A percentile compares a stretch with the other conserved stretches of the same genome.
Evolutionary conservation across 1,284 basidiomycete genomes (phyloP).

Genomic region (Ustilago lituana): DNA sequence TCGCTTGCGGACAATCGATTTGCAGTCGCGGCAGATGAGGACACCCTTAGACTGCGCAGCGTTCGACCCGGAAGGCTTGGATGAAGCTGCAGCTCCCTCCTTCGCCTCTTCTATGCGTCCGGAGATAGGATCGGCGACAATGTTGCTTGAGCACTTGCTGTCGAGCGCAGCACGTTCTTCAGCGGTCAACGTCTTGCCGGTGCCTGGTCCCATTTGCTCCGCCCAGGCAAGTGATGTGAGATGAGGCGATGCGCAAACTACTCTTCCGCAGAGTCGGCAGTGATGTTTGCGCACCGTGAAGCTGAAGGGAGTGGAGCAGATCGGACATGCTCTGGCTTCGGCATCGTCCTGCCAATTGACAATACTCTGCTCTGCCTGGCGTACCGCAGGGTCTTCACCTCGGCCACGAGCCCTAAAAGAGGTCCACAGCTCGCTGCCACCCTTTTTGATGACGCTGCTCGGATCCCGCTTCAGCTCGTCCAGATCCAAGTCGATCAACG

Average conservation of each 20-base stretch:
- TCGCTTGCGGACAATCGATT: conserved; percentile 78
- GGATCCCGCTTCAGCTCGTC: conserved; percentile 46
- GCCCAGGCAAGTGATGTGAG: conserved; percentile 65
- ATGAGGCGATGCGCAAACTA: conserved; percentile 88
- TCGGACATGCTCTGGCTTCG: conserved; percentile 78
- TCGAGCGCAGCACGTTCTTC: conserved; percentile 26
- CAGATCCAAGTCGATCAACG: conserved; percentile 39
- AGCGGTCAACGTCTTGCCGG: conserved; percentile 22
- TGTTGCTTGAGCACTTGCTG: conserved; percentile 50
- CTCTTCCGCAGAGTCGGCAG: conserved; percentile 90
- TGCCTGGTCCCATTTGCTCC: conserved; percentile 28
- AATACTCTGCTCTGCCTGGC: conserved; percentile 79
- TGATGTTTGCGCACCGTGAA: conserved; percentile 95
- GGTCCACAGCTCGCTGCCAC: conserved; percentile 47
- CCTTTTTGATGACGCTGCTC: conserved; percentile 26
- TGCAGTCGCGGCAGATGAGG: conserved; percentile 82
- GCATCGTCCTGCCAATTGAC: conserved; percentile 94
- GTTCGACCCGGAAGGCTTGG: conserved; percentile 10
- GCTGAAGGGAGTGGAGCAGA: conserved; percentile 88
- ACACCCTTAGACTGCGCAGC: conserved; percentile 45
- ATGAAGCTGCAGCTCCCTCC: conserved; percentile 24
- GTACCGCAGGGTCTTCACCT: conserved; percentile 40
- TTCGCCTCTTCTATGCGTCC: conserved; percentile 46
- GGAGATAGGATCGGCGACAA: conserved; percentile 46
- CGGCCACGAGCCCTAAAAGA: conserved; percentile 40